Evolutionary conservation across 352 stramenopile species (phyloP).

Genomic region (Albugo laibachii): DNA sequence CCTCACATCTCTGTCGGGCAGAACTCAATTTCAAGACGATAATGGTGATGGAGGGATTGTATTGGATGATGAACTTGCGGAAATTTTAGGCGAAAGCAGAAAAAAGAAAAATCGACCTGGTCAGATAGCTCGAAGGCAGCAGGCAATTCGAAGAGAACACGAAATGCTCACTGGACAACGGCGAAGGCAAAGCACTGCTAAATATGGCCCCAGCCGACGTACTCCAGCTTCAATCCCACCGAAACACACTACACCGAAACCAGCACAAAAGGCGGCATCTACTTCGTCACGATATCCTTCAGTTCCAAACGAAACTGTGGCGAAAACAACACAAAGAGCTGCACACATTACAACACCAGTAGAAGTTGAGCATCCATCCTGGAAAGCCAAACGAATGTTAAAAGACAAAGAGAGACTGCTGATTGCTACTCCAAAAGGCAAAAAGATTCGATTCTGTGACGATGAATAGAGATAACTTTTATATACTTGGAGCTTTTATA

Average conservation of each 20-base stretch:
- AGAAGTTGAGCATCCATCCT: conserved; percentile 11
- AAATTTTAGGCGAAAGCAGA: conserved; percentile 70
- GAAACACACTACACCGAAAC: background rate
- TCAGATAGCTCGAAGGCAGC: conserved; percentile 58
- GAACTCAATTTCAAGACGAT: conserved; percentile 6
- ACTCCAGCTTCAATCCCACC: background rate
- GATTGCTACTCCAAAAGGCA: conserved; percentile 46
- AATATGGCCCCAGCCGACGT: background rate
- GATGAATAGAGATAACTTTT: background rate
- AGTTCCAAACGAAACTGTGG: background rate
- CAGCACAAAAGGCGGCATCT: background rate
- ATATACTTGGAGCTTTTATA: no score
- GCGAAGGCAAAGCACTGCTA: background rate
- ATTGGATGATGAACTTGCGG: conserved; percentile 58
- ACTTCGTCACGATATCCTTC: background rate
- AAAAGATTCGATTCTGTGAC: conserved; percentile 69
- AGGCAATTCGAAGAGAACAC: conserved; percentile 45
- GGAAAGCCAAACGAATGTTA: conserved; percentile 62
- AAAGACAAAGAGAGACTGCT: conserved; percentile 66
- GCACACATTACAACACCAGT: background rate
- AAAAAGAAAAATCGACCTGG: conserved; percentile 71
- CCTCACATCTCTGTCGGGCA: conserved; percentile 38
- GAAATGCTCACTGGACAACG: background rate
- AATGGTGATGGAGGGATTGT: conserved; percentile 11
- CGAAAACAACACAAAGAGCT: background rate